Percentiles rank a stretch among this genome's conserved stretches.
Evolutionary conservation across 208 protist species (phyloP).

Genomic region (Leishmania tropica): DNA sequence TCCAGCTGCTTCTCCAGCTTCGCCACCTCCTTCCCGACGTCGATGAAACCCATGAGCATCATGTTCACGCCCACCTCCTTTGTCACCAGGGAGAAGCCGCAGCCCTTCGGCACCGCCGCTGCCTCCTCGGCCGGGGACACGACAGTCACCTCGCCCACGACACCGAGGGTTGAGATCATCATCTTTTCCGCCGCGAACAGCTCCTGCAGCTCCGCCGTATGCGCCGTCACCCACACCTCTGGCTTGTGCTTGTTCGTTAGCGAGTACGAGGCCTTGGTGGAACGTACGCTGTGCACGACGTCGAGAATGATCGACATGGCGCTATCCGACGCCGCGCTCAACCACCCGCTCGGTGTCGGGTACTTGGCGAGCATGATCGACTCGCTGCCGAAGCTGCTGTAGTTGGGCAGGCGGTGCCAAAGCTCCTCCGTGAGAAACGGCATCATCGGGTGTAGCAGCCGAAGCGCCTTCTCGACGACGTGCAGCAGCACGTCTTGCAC

Average conservation of each 20-base stretch:
- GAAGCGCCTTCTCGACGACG: constrained; percentile 93
- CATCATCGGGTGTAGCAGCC: constrained; percentile 99
- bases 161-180: constrained; percentile 80
- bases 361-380: constrained; percentile 92
- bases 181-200: constrained; percentile 52
- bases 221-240: constrained; percentile 74
- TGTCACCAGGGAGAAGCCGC: constrained; percentile 85
- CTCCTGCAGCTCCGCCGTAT: constrained; percentile 43
- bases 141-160: constrained; percentile 77
- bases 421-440: constrained; percentile 99
- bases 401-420: constrained; percentile 96
- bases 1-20: constrained; percentile 89
- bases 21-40: constrained; percentile 86
- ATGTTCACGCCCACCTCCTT: constrained; percentile 87
- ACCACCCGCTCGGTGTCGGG: constrained; percentile 67
- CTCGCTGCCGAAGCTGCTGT: constrained; percentile 67
- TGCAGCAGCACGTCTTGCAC: constrained; percentile 93
- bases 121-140: constrained; percentile 53
- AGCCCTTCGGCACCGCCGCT: constrained; percentile 73
- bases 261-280: constrained; percentile 86
- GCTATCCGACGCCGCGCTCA: constrained; percentile 65
- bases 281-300: constrained; percentile 86
- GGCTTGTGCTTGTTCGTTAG: constrained; percentile 92
- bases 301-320: constrained; percentile 89
- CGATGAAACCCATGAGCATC: constrained; percentile 92